phyloP scores from a whole-genome alignment of 1,284 basidiomycete species.

The Mycena citricolor region DNA sequence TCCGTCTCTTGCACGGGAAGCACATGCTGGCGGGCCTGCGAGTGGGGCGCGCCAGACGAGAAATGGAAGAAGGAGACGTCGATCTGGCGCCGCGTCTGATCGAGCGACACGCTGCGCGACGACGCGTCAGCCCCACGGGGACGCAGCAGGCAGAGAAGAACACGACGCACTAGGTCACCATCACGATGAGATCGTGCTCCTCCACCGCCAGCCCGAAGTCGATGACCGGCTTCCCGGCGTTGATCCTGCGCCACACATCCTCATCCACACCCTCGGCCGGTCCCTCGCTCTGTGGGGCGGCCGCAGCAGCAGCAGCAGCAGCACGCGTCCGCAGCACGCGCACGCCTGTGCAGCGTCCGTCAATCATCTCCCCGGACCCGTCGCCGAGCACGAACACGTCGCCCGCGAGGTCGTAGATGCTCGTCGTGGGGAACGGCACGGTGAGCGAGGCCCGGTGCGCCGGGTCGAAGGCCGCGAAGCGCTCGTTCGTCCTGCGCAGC shows the following conservation, averaged over 20 bases:
- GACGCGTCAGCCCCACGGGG: too few relatives aligned
- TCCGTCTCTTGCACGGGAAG: constrained; percentile 12
- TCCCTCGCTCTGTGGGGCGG: neutral
- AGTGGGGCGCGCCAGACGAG: constrained; percentile 21
- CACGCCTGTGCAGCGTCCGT: constrained; percentile 1
- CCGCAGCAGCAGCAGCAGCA: neutral
- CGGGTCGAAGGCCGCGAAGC: neutral
- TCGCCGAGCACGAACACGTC: constrained; percentile 19
- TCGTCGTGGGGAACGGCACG: constrained; percentile 6
- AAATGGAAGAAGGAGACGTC: constrained; percentile 2
- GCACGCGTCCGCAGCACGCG: constrained; percentile 11
- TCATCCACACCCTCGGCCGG: constrained; percentile 7
- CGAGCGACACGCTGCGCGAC: too few relatives aligned
- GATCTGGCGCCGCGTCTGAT: neutral
- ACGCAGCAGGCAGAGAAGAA: neutral
- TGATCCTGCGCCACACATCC: constrained; percentile 9
- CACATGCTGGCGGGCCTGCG: constrained; percentile 10
- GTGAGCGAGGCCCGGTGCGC: constrained; percentile 2
- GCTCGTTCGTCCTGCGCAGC: constrained; percentile 3
- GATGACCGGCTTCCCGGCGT: constrained; percentile 16
- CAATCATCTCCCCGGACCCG: neutral
- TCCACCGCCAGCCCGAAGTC: constrained; percentile 21
- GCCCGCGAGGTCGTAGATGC: constrained; percentile 19
- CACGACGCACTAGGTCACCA: constrained; percentile 17
- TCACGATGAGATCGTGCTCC: constrained; percentile 19